Conservation (phyloP, 2,329 filamentous ascomycete species). For the Epichloe coenophiala region DNA sequence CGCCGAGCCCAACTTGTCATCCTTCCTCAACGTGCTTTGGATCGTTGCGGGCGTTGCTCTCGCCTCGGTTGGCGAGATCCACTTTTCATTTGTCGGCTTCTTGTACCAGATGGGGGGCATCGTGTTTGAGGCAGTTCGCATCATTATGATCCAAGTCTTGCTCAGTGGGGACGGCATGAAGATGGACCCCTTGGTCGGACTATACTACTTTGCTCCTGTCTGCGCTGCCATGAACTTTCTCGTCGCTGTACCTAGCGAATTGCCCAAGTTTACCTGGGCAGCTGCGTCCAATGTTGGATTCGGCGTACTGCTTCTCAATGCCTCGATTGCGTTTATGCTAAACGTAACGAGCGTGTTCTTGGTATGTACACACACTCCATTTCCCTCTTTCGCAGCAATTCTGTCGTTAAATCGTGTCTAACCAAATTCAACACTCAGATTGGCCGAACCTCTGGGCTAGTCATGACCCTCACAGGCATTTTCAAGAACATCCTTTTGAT, state of each 20-base stretch:
- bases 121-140: constrained; percentile 64
- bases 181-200: constrained; percentile 78
- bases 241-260: constrained; percentile 56
- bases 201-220: too few relatives aligned
- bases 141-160: constrained; percentile 77
- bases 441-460: constrained; percentile 74
- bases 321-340: constrained; percentile 63
- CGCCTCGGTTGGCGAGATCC: constrained; percentile 49
- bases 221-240: constrained; percentile 70
- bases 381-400: background rate
- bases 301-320: constrained; percentile 56
- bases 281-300: constrained; percentile 54
- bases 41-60: constrained; percentile 40
- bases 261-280: constrained; percentile 48
- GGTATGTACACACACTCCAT: constrained; percentile 34
- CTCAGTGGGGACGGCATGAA: constrained; percentile 63
- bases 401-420: background rate
- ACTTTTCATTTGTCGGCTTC: constrained; percentile 53
- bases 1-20: constrained; percentile 30
- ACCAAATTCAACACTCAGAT: constrained; percentile 39
- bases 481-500: constrained; percentile 82
- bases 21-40: constrained; percentile 34
- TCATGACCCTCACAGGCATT: constrained; percentile 75
- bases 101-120: constrained; percentile 66
- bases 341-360: constrained; percentile 80